Evolutionary conservation across 257 asterid species (phyloP).

Genomic region (Fraxinus quadrangulata): DNA sequence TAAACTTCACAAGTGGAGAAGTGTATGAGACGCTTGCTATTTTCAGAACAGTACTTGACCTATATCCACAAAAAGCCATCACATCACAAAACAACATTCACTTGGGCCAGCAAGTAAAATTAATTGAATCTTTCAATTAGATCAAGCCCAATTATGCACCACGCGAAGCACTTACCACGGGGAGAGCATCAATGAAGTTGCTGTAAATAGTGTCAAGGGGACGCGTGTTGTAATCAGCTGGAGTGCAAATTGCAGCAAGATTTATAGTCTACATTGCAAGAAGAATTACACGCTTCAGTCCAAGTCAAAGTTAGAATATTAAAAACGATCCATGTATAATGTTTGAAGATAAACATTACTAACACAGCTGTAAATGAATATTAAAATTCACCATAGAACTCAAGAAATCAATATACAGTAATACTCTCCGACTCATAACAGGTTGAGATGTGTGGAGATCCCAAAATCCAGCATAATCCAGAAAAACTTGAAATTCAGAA

Average conservation of each 20-base stretch:
- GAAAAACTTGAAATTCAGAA: slow-evolving; percentile 18
- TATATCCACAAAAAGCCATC: slow-evolving; percentile 33
- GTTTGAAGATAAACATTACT: slow-evolving; percentile 2
- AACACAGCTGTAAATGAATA: slow-evolving; percentile 11
- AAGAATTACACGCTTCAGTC: slow-evolving; percentile 24
- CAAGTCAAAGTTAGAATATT: slow-evolving; percentile 28
- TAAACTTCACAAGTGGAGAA: slow-evolving; percentile 92
- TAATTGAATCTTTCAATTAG: slow-evolving; percentile 9
- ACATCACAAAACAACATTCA: slow-evolving; percentile 13
- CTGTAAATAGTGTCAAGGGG: slow-evolving; percentile 95
- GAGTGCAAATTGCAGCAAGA: slow-evolving; percentile 97
- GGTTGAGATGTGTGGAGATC: slow-evolving; percentile 22
- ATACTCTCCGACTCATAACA: neutral
- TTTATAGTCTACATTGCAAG: slow-evolving; percentile 58
- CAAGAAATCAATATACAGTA: slow-evolving; percentile 6
- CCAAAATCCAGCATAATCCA: slow-evolving; percentile 22
- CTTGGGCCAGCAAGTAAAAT: neutral
- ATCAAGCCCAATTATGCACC: slow-evolving; percentile 9
- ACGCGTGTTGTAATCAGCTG: slow-evolving; percentile 90
- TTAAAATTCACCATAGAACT: slow-evolving; percentile 14
- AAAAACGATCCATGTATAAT: neutral
- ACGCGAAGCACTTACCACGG: slow-evolving; percentile 56
- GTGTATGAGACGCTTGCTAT: slow-evolving; percentile 84
- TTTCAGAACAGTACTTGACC: slow-evolving; percentile 92
- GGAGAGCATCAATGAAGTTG: slow-evolving; percentile 91